A percentile compares a stretch with the other conserved stretches of the same genome.
phyloP scores from a whole-genome alignment of 352 stramenopile species.

The Blastocystis sp. region DNA sequence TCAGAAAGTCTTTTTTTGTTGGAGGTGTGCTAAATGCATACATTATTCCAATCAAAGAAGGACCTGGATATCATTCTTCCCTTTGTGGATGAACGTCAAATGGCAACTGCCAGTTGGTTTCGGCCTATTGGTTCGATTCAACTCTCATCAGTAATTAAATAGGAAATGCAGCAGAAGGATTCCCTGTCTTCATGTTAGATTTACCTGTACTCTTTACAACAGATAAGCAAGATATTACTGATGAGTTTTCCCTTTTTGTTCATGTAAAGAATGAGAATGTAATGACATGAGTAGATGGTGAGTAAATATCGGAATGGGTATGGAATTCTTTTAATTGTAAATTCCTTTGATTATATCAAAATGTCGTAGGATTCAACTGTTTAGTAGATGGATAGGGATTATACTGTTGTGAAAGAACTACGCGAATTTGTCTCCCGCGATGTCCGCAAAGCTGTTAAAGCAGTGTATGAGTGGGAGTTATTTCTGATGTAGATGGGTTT shows the following conservation, averaged over 20 bases:
- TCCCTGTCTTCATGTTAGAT: slow-evolving; percentile 12
- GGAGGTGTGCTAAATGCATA: background rate
- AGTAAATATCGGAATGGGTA: background rate
- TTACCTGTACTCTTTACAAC: background rate
- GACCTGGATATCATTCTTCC: background rate
- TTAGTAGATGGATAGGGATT: background rate
- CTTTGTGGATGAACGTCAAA: background rate
- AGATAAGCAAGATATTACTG: background rate
- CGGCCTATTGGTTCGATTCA: background rate
- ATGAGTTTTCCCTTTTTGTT: background rate
- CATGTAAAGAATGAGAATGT: background rate
- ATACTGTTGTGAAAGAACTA: background rate
- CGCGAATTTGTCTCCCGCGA: background rate
- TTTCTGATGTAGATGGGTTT: background rate
- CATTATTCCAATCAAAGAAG: background rate
- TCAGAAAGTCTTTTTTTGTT: background rate
- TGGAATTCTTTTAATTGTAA: background rate
- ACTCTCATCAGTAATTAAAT: background rate
- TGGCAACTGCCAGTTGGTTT: background rate
- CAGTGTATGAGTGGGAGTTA: background rate
- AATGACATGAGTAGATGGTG: background rate
- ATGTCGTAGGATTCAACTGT: background rate
- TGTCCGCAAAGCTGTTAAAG: background rate
- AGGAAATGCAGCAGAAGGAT: background rate
- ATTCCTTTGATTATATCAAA: background rate